These are phyloP conservation scores for Speleostelium caveatum DNA, from an alignment of 78 protist genomes.

Conservation along the genomic window DNA sequence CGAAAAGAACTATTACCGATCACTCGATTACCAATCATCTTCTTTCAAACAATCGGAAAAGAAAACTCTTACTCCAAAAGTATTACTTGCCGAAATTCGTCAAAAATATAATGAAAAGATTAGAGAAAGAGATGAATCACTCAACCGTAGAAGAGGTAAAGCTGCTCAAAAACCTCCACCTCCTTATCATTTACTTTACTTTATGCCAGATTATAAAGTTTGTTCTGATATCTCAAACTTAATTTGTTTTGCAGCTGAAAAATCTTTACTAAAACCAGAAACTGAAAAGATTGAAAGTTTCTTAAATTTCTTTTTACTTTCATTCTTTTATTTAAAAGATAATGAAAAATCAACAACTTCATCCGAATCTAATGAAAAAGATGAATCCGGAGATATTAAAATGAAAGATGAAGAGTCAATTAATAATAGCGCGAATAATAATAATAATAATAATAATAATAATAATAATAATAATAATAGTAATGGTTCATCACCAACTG, in stretches of 20 bases:
- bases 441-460: not conserved
- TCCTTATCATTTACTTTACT: conserved; percentile 52
- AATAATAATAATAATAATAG: not conserved
- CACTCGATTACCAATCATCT: conserved; percentile 86
- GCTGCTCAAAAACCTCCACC: conserved; percentile 11
- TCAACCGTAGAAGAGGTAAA: conserved; percentile 6
- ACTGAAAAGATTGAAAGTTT: conserved; percentile 73
- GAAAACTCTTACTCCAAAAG: conserved; percentile 63
- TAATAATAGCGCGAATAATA: conserved; percentile 17
- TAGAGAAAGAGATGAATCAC: conserved; percentile 36
- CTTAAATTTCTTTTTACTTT: conserved; percentile 64
- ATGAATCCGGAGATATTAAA: too few relatives aligned
- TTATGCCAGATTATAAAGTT: conserved; percentile 59
- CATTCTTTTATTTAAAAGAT: conserved; percentile 59
- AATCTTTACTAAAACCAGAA: conserved; percentile 47
- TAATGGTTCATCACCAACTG: not conserved
- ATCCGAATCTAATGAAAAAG: not conserved
- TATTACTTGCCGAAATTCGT: conserved; percentile 52
- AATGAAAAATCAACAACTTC: not conserved
- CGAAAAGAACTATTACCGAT: conserved; percentile 85
- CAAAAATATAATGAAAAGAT: conserved; percentile 67
- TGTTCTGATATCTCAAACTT: conserved; percentile 45
- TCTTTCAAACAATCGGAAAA: conserved; percentile 82
- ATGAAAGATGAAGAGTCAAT: too few relatives aligned
- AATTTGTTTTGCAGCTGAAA: conserved; percentile 68